Evolutionary conservation across 1,284 basidiomycete species (phyloP).

Genomic region (Porogramme epimiltina): DNA sequence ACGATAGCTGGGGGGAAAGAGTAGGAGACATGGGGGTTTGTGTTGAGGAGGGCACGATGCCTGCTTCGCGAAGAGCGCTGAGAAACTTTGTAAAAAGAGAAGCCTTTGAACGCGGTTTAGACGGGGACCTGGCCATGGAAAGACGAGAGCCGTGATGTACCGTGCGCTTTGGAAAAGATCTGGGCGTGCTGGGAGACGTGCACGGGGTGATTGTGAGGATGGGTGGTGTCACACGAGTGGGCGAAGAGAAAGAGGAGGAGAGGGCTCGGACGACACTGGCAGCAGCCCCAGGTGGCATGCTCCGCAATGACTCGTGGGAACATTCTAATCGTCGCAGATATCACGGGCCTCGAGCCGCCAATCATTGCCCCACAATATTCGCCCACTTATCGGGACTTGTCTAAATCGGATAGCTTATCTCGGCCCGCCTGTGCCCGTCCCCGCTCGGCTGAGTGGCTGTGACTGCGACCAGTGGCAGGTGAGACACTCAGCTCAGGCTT

Average conservation of each 20-base stretch:
- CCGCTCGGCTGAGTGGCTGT: no score
- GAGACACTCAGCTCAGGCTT: no score
- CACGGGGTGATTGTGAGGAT: neutral
- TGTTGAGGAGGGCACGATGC: constrained; percentile 19
- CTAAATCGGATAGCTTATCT: neutral
- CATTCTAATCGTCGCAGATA: neutral
- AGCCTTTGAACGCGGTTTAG: constrained; percentile 13
- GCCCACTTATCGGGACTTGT: neutral
- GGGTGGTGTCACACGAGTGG: constrained; percentile 19
- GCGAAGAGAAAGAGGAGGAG: neutral
- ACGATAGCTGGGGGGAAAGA: constrained; percentile 29
- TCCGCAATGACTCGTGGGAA: constrained; percentile 16
- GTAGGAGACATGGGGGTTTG: constrained; percentile 29
- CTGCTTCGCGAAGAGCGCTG: constrained; percentile 21
- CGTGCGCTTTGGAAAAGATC: neutral
- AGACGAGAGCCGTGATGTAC: neutral
- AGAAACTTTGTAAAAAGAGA: constrained; percentile 27
- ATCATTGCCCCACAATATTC: neutral
- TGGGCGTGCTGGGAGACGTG: neutral
- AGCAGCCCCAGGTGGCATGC: neutral
- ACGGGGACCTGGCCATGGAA: constrained; percentile 16
- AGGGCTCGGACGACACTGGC: neutral
- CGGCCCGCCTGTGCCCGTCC: no score
- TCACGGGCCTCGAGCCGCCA: constrained; percentile 12
- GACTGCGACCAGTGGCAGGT: no score